Evolutionary conservation across 2,329 filamentous ascomycete genomes (phyloP), one percentile per base, ranked within the genome.

Genomic region (Clarireedia sp.): DNA sequence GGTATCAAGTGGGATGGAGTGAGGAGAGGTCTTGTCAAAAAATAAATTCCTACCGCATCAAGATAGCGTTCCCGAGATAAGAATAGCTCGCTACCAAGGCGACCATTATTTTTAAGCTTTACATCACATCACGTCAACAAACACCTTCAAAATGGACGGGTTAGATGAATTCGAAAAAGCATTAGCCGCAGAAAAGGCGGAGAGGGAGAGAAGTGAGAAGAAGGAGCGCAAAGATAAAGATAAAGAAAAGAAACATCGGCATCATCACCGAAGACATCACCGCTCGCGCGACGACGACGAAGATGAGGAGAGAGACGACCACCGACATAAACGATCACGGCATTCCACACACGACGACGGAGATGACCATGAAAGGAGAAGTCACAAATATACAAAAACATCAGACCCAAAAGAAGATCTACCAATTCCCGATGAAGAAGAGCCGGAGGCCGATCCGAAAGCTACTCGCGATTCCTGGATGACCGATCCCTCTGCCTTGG

Each of bases 381-480:
- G 62, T 38, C 59, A 60, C 37, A 70, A 68, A 38, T 66, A 74
- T 51, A 59, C 71, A 36, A 79, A 78, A 55, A 65, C 63, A 1
- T 69, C 73, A 5, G 76, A 79, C 59, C 70, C 73, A 0, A 78
- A 80, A 57, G 72, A 76, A 51, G 77, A 81, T 56, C 64, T 78
- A 0, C 77, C 78, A 2, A 62, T 77, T 3, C 78, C 76, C 0
- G 73, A 81, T 37, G 78, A 81, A 21, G 76, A 78, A 59, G 73
- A 74, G 36, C 67, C 16, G 57, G 65, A 29, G 58, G 57, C 36
- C 17, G 40, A 47, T 14, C 60, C 59, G 10, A 62, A 62, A 44
- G 51, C 58, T 33, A 79, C 84, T 62, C 82, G 95, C 60, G 94
- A 97, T 70, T 82, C 87, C 0, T 99, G 95, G 91, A 99, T 99